Base-by-base conservation (phyloP, 2,329 filamentous ascomycete species). In the Fusarium phyllophilum region DNA sequence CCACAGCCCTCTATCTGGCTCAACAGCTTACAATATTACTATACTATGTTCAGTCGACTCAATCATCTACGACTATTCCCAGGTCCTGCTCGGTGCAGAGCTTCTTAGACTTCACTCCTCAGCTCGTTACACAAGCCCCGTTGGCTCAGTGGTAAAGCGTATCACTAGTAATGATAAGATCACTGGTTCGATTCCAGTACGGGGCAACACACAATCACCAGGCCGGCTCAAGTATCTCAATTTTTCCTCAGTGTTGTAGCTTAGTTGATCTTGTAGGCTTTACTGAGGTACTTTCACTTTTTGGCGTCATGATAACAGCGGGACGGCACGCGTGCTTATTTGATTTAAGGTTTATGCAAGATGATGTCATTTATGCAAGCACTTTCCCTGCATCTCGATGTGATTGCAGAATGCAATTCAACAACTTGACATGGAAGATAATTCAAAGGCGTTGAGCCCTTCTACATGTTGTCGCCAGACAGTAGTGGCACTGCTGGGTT, bases 101-200 rank as follows among this genome's bases (percentile, higher is more conserved):
- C 31, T 24, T 62, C 60, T 60, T 63, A 63, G 18, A 29, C 5
- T 13, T 29, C 5, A 10, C 17, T 38, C 11, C 6, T 1, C 1
- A 38, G 11, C 18, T 11, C 3, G 13, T 22, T 20, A 20, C 6
- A 15, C 31, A 58, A 49, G 55, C 55, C 55, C 55, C 55, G 55
- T 58, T 58, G 70, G 70, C 70, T 73, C 42, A 73, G 70, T 73
- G 70, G 70, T 73, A 73, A 61, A 73, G 70, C 70, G 70, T 73
- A 68, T 73, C 70, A 73, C 70, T 73, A 73, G 70, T 73, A 73
- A 73, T 73, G 70, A 73, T 68, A 73, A 73, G 68, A 68, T 73
- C 70, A 68, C 56, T 68, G 70, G 70, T 73, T 73, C 70, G 70
- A 58, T 58, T 58, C 55, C 70, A 69, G 65, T 69, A 69, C 65